phyloP scores from a whole-genome alignment of 2,329 filamentous ascomycete genomes.

The Xylariaceae sp. region DNA sequence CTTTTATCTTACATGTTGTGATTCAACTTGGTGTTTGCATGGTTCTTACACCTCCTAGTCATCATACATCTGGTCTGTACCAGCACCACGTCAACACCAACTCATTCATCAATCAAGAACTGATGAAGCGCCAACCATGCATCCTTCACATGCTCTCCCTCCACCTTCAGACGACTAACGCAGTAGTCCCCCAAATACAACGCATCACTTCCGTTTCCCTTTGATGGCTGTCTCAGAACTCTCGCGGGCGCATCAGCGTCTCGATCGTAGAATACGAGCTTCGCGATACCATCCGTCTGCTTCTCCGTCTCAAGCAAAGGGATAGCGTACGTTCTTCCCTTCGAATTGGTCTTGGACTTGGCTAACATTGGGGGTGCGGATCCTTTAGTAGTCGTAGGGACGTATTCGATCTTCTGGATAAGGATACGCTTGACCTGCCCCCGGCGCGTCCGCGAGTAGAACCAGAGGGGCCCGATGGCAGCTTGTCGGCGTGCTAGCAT shows the following conservation, averaged over 20 bases:
- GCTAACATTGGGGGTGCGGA: too few relatives aligned
- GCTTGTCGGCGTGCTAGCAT: slow-evolving; percentile 50
- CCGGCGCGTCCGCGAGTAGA: slow-evolving; percentile 27
- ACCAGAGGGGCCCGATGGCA: slow-evolving; percentile 66
- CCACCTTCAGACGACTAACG: slow-evolving; percentile 33
- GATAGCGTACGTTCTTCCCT: neutral
- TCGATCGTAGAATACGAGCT: slow-evolving; percentile 10
- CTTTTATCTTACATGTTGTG: too few relatives aligned
- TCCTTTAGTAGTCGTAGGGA: neutral
- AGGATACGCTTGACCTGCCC: slow-evolving; percentile 33
- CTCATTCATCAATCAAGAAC: slow-evolving; percentile 19
- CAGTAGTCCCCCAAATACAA: slow-evolving; percentile 20
- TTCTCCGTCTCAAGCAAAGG: slow-evolving; percentile 10
- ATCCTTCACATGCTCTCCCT: slow-evolving; percentile 31
- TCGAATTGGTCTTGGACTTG: too few relatives aligned
- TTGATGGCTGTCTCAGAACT: neutral
- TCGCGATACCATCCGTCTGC: neutral
- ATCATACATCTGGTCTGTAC: neutral
- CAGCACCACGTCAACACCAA: neutral
- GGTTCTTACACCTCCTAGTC: neutral
- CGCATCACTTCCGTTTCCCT: neutral
- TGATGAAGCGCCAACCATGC: slow-evolving; percentile 26
- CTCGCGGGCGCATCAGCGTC: neutral
- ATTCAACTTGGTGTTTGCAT: too few relatives aligned
- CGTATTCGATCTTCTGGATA: slow-evolving; percentile 5